These are phyloP conservation scores for Kurtzmaniella quercitrusa DNA, from an alignment of 1,139 yeast species.

Conservation along the genomic window DNA sequence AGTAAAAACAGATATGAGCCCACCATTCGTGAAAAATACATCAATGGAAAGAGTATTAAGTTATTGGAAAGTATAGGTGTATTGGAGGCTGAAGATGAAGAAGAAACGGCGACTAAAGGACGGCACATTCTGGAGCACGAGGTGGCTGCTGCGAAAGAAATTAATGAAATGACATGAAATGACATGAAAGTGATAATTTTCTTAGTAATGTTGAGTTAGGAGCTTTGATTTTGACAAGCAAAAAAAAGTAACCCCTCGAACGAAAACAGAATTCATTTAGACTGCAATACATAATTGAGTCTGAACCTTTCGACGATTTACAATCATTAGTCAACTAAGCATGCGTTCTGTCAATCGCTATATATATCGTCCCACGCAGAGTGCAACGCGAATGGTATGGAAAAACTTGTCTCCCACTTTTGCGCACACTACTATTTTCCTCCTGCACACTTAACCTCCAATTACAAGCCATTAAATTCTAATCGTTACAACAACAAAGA, in stretches of 20 bases:
- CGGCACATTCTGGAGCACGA: constrained; percentile 1
- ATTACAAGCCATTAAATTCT: neutral
- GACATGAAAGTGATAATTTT: no score
- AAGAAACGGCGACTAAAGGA: neutral
- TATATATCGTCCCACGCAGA: no score
- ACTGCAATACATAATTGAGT: no score
- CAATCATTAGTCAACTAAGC: no score
- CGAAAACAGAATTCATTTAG: no score
- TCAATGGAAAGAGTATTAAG: constrained; percentile 23
- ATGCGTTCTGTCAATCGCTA: no score
- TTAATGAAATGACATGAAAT: neutral
- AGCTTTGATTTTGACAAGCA: no score
- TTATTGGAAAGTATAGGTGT: constrained; percentile 22
- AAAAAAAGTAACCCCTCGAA: no score
- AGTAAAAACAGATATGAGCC: constrained; percentile 19
- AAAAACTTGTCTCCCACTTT: constrained; percentile 1
- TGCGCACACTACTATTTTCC: neutral
- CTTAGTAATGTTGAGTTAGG: no score
- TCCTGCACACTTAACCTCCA: constrained; percentile 3
- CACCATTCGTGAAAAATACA: constrained; percentile 24
- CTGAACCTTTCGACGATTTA: no score
- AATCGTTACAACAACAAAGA: constrained; percentile 9
- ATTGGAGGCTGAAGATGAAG: constrained; percentile 9
- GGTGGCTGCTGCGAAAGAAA: neutral
- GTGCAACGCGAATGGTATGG: neutral